phyloP scores from a whole-genome alignment of 2,329 filamentous ascomycete genomes.

The Rutstroemia sp. region DNA sequence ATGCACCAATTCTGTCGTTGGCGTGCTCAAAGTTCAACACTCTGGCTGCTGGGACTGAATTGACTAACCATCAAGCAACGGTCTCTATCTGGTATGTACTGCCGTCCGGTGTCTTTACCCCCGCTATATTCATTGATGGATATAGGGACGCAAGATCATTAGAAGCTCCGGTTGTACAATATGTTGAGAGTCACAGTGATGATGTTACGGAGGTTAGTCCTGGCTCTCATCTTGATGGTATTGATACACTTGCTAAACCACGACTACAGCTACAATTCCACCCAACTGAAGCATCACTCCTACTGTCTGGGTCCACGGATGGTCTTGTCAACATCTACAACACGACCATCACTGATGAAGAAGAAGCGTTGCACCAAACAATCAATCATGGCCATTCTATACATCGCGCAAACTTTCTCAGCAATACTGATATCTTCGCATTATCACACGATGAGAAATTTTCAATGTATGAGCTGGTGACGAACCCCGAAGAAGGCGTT shows the following conservation, averaged over 20 bases:
- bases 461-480: constrained; percentile 63
- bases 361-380: constrained; percentile 70
- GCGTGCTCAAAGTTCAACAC: constrained; percentile 51
- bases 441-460: constrained; percentile 74
- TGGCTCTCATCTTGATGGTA: neutral
- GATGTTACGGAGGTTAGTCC: constrained; percentile 51
- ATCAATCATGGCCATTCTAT: constrained; percentile 72
- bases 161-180: constrained; percentile 42
- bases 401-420: constrained; percentile 67
- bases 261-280: constrained; percentile 51
- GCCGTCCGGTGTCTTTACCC: neutral
- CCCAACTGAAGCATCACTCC: constrained; percentile 48
- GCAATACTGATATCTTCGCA: constrained; percentile 57
- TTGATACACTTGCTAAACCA: constrained; percentile 15
- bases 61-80: constrained; percentile 54
- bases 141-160: constrained; percentile 50
- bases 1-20: constrained; percentile 54
- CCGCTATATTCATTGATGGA: neutral
- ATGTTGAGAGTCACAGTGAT: constrained; percentile 60
- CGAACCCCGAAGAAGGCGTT: constrained; percentile 51
- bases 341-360: constrained; percentile 61
- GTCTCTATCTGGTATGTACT: constrained; percentile 50
- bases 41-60: constrained; percentile 66
- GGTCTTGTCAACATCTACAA: constrained; percentile 74
- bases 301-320: constrained; percentile 73